Base-by-base conservation (phyloP, 225 moss, liverwort and hornwort species). In the Ulota crispa region DNA sequence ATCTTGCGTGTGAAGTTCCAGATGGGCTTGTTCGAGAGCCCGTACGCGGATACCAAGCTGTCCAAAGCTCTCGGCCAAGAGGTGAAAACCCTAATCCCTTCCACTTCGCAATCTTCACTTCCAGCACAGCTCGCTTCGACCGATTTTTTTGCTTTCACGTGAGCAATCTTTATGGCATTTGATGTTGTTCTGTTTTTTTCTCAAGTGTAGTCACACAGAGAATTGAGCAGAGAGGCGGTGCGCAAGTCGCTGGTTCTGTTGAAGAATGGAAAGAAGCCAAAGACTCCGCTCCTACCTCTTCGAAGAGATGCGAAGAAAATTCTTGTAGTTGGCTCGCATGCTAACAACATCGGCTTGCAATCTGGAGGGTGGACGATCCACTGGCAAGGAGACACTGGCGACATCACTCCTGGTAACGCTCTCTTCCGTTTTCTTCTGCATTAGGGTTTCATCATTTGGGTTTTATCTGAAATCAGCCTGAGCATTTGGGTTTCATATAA, bases 341-440 rank as follows among this genome's bases (percentile, higher is more conserved):
- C 95, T 10, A 66, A 93, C 53, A 85, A 92, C 75, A 83, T 95
- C 20, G 95, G 95, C 47, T 73, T 87, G 57, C 95, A 93, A 69
- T 92, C 85, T 75, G 95, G 95, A 78, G 95, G 95, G 66, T 95
- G 95, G 95, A 95, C 95, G 1, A 88, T 93, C 32, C 69, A 85
- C 14, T 95, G 93, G 93, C 92, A 95, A 86, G 95, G 95, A 19
- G 68, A 26, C 6, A 27, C 59, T 18, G 93, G 93, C 56, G 85
- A 82, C 55, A 83, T 81, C 13, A 93, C 92, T 4, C 76, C 79
- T 21, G 70, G 68, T 78, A 78, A 68, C 0, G 5, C 14, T 45
- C 18, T 1, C 18, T 50, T 50, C 50, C 50, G 50, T 18, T 18
- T 50, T 45, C 39, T 39, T 39, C 0, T 6, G 36, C 36, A 36